Evolutionary conservation across 2,329 filamentous ascomycete genomes (phyloP).

Genomic region (Sphaceloma murrayae): DNA sequence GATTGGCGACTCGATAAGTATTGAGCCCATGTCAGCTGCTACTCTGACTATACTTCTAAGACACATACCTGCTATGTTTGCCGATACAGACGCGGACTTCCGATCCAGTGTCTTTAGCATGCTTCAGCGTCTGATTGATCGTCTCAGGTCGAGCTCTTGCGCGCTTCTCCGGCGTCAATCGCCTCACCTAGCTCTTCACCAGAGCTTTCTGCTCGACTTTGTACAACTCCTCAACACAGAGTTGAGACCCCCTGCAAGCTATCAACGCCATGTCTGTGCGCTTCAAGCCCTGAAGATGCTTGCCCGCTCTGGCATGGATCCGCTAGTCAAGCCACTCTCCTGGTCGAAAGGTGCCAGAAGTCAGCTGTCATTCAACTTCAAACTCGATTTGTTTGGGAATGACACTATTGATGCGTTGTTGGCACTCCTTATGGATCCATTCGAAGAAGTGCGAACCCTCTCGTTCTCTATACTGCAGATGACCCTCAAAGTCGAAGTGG

Average conservation of each 20-base stretch:
- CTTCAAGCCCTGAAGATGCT: conserved; percentile 60
- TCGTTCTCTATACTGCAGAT: conserved; percentile 41
- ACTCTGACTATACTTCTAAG: conserved; percentile 54
- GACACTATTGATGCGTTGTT: conserved; percentile 53
- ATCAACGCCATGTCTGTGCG: conserved; percentile 77
- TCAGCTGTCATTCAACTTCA: conserved; percentile 42
- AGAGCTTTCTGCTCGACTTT: conserved; percentile 66
- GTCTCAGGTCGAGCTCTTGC: conserved; percentile 43
- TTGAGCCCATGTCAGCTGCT: conserved; percentile 56
- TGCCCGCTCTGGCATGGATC: conserved; percentile 59
- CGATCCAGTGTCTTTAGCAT: conserved; percentile 70
- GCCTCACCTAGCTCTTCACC: conserved; percentile 38
- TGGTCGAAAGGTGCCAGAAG: conserved; percentile 42
- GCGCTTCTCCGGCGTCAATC: conserved; percentile 40
- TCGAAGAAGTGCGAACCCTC: conserved; percentile 71
- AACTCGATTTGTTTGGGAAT: conserved; percentile 35
- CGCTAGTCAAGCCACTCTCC: conserved; percentile 30
- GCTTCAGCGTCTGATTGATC: conserved; percentile 65
- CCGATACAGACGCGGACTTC: conserved; percentile 78
- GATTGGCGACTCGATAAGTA: conserved; percentile 63
- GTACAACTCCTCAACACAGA: conserved; percentile 61
- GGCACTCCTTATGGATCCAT: conserved; percentile 78
- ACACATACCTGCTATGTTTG: conserved; percentile 62
- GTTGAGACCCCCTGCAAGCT: conserved; percentile 71
- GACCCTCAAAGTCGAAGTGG: conserved; percentile 31